These are phyloP conservation scores for Boletus subluridellus DNA, from an alignment of 1,284 basidiomycete genomes.

Conservation along the genomic window DNA sequence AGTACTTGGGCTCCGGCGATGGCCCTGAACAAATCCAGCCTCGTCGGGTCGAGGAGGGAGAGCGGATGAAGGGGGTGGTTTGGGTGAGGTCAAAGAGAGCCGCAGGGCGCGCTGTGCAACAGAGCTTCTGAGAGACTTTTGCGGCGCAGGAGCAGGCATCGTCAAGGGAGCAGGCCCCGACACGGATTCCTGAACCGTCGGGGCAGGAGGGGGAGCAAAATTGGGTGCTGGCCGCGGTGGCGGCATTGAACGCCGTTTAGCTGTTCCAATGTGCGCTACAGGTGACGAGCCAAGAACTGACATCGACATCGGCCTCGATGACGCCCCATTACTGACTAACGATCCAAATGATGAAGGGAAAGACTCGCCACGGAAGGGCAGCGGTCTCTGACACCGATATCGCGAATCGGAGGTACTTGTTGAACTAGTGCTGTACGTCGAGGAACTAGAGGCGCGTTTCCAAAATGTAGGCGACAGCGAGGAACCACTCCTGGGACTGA, in stretches of 20 bases:
- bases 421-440: constrained; percentile 49
- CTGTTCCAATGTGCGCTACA: constrained; percentile 24
- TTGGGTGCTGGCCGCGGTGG: constrained; percentile 68
- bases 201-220: constrained; percentile 65
- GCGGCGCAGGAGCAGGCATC: constrained; percentile 42
- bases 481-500: constrained; percentile 46
- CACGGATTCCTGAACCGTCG: constrained; percentile 34
- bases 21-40: constrained; percentile 27
- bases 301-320: constrained; percentile 23
- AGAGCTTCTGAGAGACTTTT: constrained; percentile 52
- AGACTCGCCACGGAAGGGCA: constrained; percentile 6
- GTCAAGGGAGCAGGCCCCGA: constrained; percentile 29
- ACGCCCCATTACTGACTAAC: background rate
- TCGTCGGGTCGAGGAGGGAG: constrained; percentile 64
- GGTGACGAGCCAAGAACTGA: constrained; percentile 14
- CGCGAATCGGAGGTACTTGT: constrained; percentile 48
- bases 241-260: constrained; percentile 58
- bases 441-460: constrained; percentile 58
- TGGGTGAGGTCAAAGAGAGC: constrained; percentile 60
- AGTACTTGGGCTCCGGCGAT: constrained; percentile 36
- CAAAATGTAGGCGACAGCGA: constrained; percentile 52
- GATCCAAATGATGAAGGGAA: constrained; percentile 10
- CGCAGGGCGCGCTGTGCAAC: constrained; percentile 51
- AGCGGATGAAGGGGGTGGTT: constrained; percentile 52
- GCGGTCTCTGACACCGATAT: constrained; percentile 23